phyloP scores from a whole-genome alignment of 306 rosid genomes.

The Prunus armeniaca region DNA sequence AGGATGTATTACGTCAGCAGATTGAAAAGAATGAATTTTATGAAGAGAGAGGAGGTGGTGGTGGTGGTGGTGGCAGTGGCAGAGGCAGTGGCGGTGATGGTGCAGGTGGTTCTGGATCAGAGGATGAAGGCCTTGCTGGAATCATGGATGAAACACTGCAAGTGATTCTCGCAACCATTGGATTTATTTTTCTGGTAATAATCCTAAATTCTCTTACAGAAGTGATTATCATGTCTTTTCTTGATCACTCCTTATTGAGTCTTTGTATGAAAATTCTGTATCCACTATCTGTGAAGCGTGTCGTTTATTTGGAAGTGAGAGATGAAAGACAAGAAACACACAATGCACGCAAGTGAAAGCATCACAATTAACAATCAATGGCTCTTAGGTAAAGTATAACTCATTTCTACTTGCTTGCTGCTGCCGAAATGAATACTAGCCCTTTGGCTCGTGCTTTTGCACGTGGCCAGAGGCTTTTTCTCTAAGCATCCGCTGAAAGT shows the following conservation, averaged over 20 bases:
- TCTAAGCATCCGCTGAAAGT: too few species aligned
- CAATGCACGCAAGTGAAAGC: too few species aligned
- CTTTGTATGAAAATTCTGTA: too few species aligned
- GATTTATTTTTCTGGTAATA: conserved; percentile 66
- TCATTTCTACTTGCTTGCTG: too few species aligned
- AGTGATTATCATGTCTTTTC: neutral
- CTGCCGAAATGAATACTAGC: too few species aligned
- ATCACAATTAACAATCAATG: too few species aligned
- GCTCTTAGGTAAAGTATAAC: too few species aligned
- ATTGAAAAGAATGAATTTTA: conserved; percentile 48
- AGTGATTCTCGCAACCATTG: conserved; percentile 63
- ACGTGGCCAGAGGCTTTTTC: too few species aligned
- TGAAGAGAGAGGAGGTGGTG: conserved; percentile 45
- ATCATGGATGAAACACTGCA: conserved; percentile 64
- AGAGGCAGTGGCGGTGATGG: conserved; percentile 24
- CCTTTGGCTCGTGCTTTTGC: too few species aligned
- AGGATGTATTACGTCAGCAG: conserved; percentile 58
- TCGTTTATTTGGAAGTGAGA: too few species aligned
- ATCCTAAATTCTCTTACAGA: neutral
- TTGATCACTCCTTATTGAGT: neutral
- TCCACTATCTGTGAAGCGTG: too few species aligned
- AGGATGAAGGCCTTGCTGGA: conserved; percentile 47
- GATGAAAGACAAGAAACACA: too few species aligned
- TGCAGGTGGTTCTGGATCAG: conserved; percentile 48
- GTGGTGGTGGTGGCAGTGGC: conserved; percentile 31